Evolutionary conservation across 768 basidiomycete genomes (phyloP).

Genomic region (Mycena sanguinolenta): DNA sequence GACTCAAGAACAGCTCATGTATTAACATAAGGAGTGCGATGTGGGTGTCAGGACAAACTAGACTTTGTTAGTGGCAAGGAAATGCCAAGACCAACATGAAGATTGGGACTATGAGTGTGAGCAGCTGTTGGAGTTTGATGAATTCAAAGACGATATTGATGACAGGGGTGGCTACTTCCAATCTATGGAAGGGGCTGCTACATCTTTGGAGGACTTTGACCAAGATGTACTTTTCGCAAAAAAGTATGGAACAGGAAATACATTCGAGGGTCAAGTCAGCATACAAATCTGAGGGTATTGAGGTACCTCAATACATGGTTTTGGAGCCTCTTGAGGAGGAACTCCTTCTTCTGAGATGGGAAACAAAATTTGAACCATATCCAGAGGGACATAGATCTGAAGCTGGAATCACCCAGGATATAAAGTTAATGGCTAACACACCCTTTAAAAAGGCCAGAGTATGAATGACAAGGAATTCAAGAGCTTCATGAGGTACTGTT

Average conservation of each 20-base stretch:
- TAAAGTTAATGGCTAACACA: not conserved
- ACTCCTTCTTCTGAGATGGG: too few species aligned
- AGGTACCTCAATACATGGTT: too few species aligned
- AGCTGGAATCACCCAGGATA: not conserved
- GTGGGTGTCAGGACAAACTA: too few species aligned
- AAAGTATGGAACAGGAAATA: conserved; percentile 2
- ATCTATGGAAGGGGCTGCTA: too few species aligned
- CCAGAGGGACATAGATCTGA: not conserved
- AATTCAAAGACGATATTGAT: not conserved
- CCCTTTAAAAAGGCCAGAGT: not conserved
- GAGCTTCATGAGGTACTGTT: not conserved
- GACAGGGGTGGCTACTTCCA: not conserved
- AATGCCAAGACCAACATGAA: not conserved
- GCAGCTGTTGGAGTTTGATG: not conserved
- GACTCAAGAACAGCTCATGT: too few species aligned
- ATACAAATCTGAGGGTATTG: too few species aligned
- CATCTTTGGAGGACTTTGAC: too few species aligned
- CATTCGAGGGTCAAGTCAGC: too few species aligned
- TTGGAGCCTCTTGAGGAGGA: too few species aligned
- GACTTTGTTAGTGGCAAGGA: too few species aligned
- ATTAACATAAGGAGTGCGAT: too few species aligned
- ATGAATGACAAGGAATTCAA: conserved; percentile 2
- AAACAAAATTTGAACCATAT: not conserved
- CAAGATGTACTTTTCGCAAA: too few species aligned
- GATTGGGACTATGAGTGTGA: not conserved